Percentiles rank a stretch among this genome's conserved stretches.
Evolutionary conservation across 352 stramenopile species (phyloP).

Genomic region (Phytopythium montanum): DNA sequence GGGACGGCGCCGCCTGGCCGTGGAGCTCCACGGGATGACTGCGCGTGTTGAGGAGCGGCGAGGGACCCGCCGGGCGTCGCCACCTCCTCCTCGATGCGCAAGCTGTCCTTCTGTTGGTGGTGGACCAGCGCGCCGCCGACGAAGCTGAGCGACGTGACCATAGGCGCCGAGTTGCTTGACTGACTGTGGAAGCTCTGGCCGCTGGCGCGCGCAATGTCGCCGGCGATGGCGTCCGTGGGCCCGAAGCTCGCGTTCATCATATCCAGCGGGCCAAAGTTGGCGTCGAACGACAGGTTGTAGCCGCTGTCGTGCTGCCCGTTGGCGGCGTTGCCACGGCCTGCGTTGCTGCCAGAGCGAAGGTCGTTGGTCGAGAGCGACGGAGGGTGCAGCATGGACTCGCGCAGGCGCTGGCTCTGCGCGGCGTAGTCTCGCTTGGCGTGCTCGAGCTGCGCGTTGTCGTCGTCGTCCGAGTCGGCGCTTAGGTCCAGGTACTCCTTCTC

Average conservation of each 20-base stretch:
- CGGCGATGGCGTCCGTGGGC: constrained; percentile 22
- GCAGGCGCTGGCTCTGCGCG: constrained; percentile 70
- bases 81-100: constrained; percentile 2
- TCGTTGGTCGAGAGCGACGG: constrained; percentile 17
- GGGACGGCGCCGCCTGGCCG: background rate
- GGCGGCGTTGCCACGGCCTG: background rate
- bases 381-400: constrained; percentile 69
- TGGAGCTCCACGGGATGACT: background rate
- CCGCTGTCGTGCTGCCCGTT: background rate
- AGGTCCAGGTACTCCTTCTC: constrained; percentile 71
- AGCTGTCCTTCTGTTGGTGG: constrained; percentile 13
- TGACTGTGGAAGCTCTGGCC: constrained; percentile 29
- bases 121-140: constrained; percentile 33
- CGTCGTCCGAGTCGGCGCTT: constrained; percentile 39
- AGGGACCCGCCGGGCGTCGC: constrained; percentile 2
- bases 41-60: background rate
- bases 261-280: constrained; percentile 17
- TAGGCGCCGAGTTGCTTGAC: constrained; percentile 5
- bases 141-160: constrained; percentile 41
- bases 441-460: constrained; percentile 63
- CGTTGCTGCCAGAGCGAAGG: background rate
- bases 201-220: constrained; percentile 12
- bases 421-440: constrained; percentile 72
- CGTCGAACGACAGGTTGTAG: constrained; percentile 4
- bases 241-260: constrained; percentile 19